Evolutionary conservation across 306 rosid species (phyloP), one percentile per base, ranked within the genome.

Genomic region (Senna tora): DNA sequence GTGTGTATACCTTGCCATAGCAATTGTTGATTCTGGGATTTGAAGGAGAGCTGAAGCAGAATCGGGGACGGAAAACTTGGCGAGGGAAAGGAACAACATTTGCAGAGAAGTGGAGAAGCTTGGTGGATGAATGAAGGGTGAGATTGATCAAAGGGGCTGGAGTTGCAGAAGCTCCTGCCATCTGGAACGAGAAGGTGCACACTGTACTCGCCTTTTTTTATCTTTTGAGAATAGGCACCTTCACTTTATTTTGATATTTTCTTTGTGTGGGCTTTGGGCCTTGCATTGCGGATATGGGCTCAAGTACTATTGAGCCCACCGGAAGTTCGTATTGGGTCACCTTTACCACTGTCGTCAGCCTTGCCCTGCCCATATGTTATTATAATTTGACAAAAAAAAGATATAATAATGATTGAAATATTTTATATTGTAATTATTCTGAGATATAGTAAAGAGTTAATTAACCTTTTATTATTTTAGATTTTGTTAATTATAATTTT

Each of bases 111-210:
- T 20, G 75, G 49, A 15, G 76, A 65, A 69, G 76, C 32, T 68
- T 71, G 76, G 82, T 63, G 61, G 79, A 73, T 67, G 65, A 69
- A 52, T 49, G 50, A 76, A 12, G 69, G 13, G 76, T 56, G 75
- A 16, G 51, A 72, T 60, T 69, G 75, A 74, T 43, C 9, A 72
- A 34, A 17, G 66, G 52, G 30, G 82, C 19, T 30, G 71, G 16
- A 9, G 73, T 54, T 52, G 82, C 33, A 39, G 75, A 45, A 22
- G 83, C 63, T 71, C 22, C 77, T 68, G 90, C 88, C 93, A 88
- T 89, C 76, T 70, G 71, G 20, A 58, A 55, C 58, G 54, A 32
- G 42, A 65, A 49, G 41, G 11, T 21, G 2, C 4, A 4, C 28
- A 4, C 28, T 12, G 30, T 1, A 1, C 30, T 25, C 41, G 12